Evolutionary conservation across 176 grass and related monocot genomes (phyloP), one percentile per base, ranked within the genome.

Genomic region (Triticum aestivum): DNA sequence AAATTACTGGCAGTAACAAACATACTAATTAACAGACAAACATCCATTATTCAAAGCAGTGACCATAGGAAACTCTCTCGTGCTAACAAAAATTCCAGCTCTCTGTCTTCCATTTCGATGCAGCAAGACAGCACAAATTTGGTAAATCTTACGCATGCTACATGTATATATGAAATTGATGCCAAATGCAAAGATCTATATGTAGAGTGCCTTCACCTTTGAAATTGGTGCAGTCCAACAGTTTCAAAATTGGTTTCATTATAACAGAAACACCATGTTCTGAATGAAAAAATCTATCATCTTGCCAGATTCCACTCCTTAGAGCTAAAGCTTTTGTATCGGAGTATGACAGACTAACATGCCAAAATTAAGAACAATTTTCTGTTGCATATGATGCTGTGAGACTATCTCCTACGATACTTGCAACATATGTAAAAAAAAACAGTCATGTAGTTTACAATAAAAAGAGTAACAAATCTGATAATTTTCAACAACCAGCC

Each of bases 1-100:
- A 87, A 87, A 17, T 45, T 29, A 61, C 2, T 68, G 68, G 1
- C 6, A 9, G 66, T 27, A 83, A 79, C n/a, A 87, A 79, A 20
- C 2, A 18, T 77, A 69, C 20, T 58, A 61, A 66, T 61, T 38
- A 87, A 75, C 6, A 39, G 32, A 41, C 1, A 20, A 34, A 21
- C 42, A 41, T 38, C 33, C 9, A 32, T 11, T 3, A 58, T 1
- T 61, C 35, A 86, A 86, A 70, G 47, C 63, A 59, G 13, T 26
- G 8, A 72, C 11, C 32, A 17, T 18, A n/a, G 49, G 45, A 41
- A 32, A 1, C 68, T 78, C 73, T 77, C 35, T 77, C 47, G 14
- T 56, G 64, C 24, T 66, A 82, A 87, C 56, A 84, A n/a, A 34
- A 21, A 9, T 17, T 65, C 51, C 45, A 65, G 27, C 9, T 13